Base-by-base conservation (phyloP, 1,284 basidiomycete species). In the Leccinum proliferum region DNA sequence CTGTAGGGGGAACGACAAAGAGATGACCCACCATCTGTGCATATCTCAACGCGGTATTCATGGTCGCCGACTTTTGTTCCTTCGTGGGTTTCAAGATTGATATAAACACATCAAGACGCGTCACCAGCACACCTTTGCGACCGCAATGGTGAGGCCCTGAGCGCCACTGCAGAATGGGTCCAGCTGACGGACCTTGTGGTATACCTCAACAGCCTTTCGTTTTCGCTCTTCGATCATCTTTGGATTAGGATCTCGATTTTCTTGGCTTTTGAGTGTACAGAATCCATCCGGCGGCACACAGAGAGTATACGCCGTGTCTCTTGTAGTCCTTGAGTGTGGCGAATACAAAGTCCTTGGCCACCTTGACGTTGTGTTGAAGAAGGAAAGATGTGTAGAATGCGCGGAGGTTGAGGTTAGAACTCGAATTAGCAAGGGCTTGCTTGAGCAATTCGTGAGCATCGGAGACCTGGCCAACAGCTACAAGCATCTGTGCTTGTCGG, bases 161-260 rank as follows among this genome's bases (percentile, higher is more conserved):
- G 95, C 95, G 95, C 95, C 62, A 94, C 85, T 1, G 93, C 93
- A 96, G 32, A 83, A 78, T 0, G 92, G 87, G 71, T 96, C 93
- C 3, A 93, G 71, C 59, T 85, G 83, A 35, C 98, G 76, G 0
- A 94, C 95, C 70, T 93, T 93, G 73, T 95, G 92, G 70, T 93
- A 98, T 66, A 92, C 92, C 71, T 96, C 94, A 1, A 93, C 91
- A 10, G 90, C 85, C 15, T 87, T 85, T 58, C 87, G 86, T 63
- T 83, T 83, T 41, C 93, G 85, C 60, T 96, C 93, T 48, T 90
- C 85, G 18, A 82, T 69, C 58, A 82, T 87, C 68, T 85, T 85
- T 32, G 80, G 74, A 48, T 77, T 81, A 4, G 76, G 73, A 61
- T 87, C 87, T 52, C 84, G 81, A 70, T 78, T 88, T 74, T 97